Evolutionary conservation across 176 grass and related monocot genomes (phyloP), one percentile per base, ranked within the genome.

Genomic region (Hordeum marinum): DNA sequence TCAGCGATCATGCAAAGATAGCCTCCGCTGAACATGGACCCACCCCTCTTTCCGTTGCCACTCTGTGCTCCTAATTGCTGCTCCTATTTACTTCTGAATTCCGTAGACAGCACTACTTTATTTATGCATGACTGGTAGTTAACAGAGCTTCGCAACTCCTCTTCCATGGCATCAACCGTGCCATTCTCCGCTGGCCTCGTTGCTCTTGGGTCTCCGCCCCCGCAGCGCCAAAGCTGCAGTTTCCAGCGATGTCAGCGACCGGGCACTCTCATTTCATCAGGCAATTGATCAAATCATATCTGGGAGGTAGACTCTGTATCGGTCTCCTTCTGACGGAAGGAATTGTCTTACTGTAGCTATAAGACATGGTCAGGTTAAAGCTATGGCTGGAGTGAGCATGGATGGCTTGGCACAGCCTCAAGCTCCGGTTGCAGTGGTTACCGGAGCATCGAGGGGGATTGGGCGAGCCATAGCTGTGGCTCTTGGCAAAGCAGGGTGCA

Each of bases 401-500:
- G 75, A 87, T 37, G 46, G 26, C 14, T 79, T 67, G 80, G 80
- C n/a, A 48, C 46, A 25, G 80, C 57, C 58, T 11, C 80, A 64
- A 14, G 84, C 80, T 3, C 89, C 75, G 3, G 84, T 90, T 54
- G 89, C 84, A 11, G 66, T 87, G 39, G 84, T 90, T 17, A 90
- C 89, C 0, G 89, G 84, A n/a, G 96, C 93, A 5, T 98, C 96
- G 2, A 94, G 93, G 73, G 93, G 96, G 79, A 98, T 95, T 37
- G 93, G 96, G 66, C 95, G 83, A 77, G 85, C 93, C 54, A 88
- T 98, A 36, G 91, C 96, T 9, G 81, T 95, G 41, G 77, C 91
- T 29, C 85, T 95, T 15, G 91, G 93, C 31, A 90, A 92, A 81
- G 89, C 89, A 87, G 96, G 96, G 21, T 98, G 96, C 89, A 98